These are phyloP conservation scores for Ambrosia trifida DNA, from an alignment of 129 eudicot genomes.

Conservation along the genomic window DNA sequence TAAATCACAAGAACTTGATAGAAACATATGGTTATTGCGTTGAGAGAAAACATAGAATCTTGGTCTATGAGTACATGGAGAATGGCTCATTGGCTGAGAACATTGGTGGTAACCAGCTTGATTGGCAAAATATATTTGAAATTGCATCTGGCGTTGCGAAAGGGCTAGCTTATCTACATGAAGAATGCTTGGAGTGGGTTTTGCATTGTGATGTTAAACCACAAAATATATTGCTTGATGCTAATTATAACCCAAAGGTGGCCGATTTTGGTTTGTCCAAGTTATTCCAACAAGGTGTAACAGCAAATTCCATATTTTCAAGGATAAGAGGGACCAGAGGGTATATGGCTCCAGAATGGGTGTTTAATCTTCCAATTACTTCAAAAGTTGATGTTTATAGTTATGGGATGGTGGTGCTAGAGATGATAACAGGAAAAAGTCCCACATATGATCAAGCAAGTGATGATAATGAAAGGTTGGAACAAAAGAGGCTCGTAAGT, in stretches of 20 bases:
- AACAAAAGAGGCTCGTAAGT: constrained; percentile 6
- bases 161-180: too few relatives aligned
- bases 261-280: constrained; percentile 33
- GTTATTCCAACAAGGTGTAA: constrained; percentile 20
- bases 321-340: constrained; percentile 32
- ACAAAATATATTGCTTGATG: neutral
- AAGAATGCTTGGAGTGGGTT: too few relatives aligned
- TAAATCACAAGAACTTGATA: constrained; percentile 23
- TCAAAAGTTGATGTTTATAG: constrained; percentile 30
- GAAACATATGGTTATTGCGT: constrained; percentile 38
- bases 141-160: too few relatives aligned
- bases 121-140: constrained; percentile 32
- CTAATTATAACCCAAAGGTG: neutral
- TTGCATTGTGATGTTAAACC: too few relatives aligned
- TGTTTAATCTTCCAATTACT: constrained; percentile 27
- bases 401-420: constrained; percentile 3
- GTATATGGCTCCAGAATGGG: too few relatives aligned
- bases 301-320: neutral
- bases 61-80: constrained; percentile 29
- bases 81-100: constrained; percentile 23
- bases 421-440: constrained; percentile 11
- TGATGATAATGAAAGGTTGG: neutral
- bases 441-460: too few relatives aligned
- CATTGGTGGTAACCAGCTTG: constrained; percentile 8
- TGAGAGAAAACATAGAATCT: constrained; percentile 32